Base-by-base conservation (phyloP, 208 protist species). In the Angomonas deanei region DNA sequence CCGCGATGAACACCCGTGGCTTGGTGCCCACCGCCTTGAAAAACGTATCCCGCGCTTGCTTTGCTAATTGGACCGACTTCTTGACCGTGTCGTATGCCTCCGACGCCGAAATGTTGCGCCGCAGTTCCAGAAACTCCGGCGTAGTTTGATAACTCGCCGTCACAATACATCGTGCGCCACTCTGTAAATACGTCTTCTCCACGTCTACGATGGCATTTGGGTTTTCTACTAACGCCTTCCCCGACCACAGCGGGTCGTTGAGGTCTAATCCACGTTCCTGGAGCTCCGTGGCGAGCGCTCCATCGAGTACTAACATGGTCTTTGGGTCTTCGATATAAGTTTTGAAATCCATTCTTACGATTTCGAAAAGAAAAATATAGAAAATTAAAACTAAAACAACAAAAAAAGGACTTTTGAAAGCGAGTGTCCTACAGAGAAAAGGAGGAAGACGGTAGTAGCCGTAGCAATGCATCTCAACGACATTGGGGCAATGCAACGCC, bases 91-190 rank as follows among this genome's bases (percentile, higher is more conserved):
- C 70, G 11, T 68, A 50, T 11, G 75, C 78, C 24, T 47, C 72
- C 2, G 24, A 64, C 61, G 72, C 57, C 36, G 52, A 39, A 23
- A 89, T 50, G 1, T 57, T 42, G 23, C 76, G 67, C 17, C 78
- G 76, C 60, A 78, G 55, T 62, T 74, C 65, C 32, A 85, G 68
- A 27, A 58, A 72, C 28, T 78, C 49, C 11, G 76, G 70, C 2
- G 78, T 86, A 1, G 68, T 57, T 48, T 89, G 82, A 59, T 89
- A 89, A 50, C 75, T 89, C 8, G 76, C 73, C 19, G 82, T 85
- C 65, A 85, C 82, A 53, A 89, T 48, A 53, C 78, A 89, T 21
- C 72, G 74, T 3, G 75, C 75, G 6, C 78, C 78, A 34, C 64
- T 61, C 38, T 65, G 33, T 52, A 84, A 46, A 60, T 86, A 89